These are phyloP conservation scores for Yueomyces sp. DNA, from an alignment of 1,139 yeast species.

Conservation along the genomic window DNA sequence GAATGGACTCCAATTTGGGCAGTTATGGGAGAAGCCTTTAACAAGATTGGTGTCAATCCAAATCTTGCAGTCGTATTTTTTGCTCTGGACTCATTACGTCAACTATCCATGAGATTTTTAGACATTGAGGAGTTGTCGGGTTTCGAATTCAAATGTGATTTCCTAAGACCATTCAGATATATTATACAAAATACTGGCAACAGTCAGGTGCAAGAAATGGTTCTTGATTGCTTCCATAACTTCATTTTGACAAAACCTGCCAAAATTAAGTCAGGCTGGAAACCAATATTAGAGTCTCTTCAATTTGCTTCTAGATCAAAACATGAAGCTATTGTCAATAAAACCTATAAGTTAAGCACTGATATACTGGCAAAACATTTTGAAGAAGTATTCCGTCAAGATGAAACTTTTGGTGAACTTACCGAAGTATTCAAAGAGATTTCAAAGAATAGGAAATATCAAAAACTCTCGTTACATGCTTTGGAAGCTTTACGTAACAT, in stretches of 20 bases:
- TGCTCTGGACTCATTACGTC: slow-evolving; percentile 90
- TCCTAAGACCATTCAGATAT: slow-evolving; percentile 80
- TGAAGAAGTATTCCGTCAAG: slow-evolving; percentile 52
- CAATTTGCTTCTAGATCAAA: slow-evolving; percentile 25
- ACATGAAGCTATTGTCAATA: slow-evolving; percentile 45
- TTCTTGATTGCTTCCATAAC: slow-evolving; percentile 77
- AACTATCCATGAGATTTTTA: slow-evolving; percentile 80
- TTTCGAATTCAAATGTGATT: slow-evolving; percentile 91
- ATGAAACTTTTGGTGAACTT: slow-evolving; percentile 59
- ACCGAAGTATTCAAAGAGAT: slow-evolving; percentile 69
- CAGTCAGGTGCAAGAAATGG: slow-evolving; percentile 74
- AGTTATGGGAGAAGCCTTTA: slow-evolving; percentile 83
- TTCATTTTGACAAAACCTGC: slow-evolving; percentile 69
- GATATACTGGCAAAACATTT: slow-evolving; percentile 52
- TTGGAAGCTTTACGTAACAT: slow-evolving; percentile 62
- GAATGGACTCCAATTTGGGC: slow-evolving; percentile 97
- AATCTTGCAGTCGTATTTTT: slow-evolving; percentile 72
- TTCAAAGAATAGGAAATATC: slow-evolving; percentile 76
- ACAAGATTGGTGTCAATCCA: slow-evolving; percentile 65
- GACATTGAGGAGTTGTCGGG: slow-evolving; percentile 90
- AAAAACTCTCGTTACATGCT: slow-evolving; percentile 68
- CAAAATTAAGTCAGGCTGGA: slow-evolving; percentile 89
- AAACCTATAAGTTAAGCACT: slow-evolving; percentile 47
- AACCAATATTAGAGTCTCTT: slow-evolving; percentile 70
- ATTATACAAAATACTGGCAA: slow-evolving; percentile 58